A percentile compares a stretch with the other conserved stretches of the same genome.
phyloP scores from a whole-genome alignment of 176 grass and related monocot species.

The Avena atlantica region DNA sequence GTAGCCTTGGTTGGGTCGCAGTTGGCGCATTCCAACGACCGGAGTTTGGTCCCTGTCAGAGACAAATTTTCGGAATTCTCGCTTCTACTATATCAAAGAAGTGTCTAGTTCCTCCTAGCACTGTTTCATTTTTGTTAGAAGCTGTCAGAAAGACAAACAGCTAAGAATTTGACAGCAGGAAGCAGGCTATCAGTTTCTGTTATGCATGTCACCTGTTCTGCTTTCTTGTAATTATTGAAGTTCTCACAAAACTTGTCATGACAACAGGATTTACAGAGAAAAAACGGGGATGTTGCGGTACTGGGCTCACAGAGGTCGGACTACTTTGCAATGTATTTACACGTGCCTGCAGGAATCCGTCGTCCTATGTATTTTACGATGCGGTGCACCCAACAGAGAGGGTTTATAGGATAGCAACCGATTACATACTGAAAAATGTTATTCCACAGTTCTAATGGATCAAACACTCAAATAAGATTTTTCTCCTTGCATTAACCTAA shows the following conservation, averaged over 20 bases:
- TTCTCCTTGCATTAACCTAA: constrained; percentile 11
- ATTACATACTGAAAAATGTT: constrained; percentile 62
- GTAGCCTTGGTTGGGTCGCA: no score
- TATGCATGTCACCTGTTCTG: background rate
- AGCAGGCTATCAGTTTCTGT: background rate
- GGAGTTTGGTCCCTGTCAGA: no score
- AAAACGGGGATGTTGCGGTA: constrained; percentile 71
- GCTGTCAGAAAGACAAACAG: background rate
- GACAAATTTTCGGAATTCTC: no score
- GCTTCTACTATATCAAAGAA: no score
- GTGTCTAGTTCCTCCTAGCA: no score
- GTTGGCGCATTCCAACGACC: no score
- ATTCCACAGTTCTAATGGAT: constrained; percentile 52
- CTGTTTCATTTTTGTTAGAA: background rate
- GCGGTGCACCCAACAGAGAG: constrained; percentile 79
- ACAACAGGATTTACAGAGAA: constrained; percentile 75
- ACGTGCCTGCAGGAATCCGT: constrained; percentile 68
- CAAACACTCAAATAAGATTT: constrained; percentile 39
- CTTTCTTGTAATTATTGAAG: constrained; percentile 8
- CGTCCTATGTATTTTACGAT: constrained; percentile 77
- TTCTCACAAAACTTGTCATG: constrained; percentile 35
- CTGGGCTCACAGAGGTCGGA: constrained; percentile 74
- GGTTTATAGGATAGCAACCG: constrained; percentile 72
- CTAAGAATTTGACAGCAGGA: constrained; percentile 26
- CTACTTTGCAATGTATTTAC: constrained; percentile 64